Base-by-base conservation (phyloP, 2,329 filamentous ascomycete species). In the Clarireedia sp. region DNA sequence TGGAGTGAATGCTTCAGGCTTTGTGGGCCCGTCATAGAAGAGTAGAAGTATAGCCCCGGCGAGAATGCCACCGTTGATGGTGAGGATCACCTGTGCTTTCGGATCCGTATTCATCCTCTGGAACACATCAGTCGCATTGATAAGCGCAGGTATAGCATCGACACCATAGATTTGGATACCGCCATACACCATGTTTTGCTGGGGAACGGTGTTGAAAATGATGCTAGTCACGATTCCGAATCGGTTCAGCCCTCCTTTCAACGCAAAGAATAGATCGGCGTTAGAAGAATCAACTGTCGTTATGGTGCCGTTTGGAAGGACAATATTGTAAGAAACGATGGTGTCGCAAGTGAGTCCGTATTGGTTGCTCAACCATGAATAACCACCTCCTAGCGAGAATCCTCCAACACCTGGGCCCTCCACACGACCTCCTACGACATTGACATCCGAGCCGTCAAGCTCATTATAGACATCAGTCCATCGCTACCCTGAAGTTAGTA, bases 321-420 rank as follows among this genome's bases (percentile, higher is more conserved):
- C 64, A 5, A 65, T 62, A 19, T 56, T 61, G 40, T 43, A 58
- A 23, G 60, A 54, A 16, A 48, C 21, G n/a, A 61, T 41, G 2
- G 68, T 70, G 16, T 74, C 69, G 50, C 66, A 68, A 3, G 72
- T 70, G 10, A 73, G 54, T 5, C 65, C 59, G n/a, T 66, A 51
- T 64, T 58, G 59, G 21, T 70, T 2, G 56, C 52, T 62, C 5
- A 55, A 47, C 54, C 62, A 59, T 63, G 66, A 61, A 73, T 70
- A 68, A 6, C 55, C 59, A 2, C 62, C 63, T 47, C 71, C 69
- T 37, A 71, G 71, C 16, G 64, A 70, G 14, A 67, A 67, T 23
- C 69, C 71, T 14, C 57, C 60, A 50, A 73, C 57, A 21, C 71
- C 64, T 7, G 52, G 58, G 24, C 47, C 65, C 64, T 60, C 5